phyloP scores from a whole-genome alignment of 306 rosid genomes.

The Senna tora region DNA sequence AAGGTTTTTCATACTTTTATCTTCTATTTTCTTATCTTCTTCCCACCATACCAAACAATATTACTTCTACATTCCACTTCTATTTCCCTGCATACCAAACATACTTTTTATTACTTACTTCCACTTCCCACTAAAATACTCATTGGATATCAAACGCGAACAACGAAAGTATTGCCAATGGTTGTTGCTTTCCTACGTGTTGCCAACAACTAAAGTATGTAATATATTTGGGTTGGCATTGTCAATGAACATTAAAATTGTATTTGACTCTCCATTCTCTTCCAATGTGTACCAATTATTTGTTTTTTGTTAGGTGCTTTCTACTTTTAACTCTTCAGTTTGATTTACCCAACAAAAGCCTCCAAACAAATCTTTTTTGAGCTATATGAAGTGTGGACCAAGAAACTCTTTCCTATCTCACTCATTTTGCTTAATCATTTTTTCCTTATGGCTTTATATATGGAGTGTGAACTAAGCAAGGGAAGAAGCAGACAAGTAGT shows the following conservation, averaged over 20 bases:
- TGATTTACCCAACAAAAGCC: not conserved
- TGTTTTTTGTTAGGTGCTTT: not conserved
- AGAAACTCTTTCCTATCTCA: not conserved
- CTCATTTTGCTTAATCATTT: too few relatives aligned
- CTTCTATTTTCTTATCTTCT: too few relatives aligned
- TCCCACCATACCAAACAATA: too few relatives aligned
- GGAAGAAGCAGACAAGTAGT: not conserved
- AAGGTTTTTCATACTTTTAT: too few relatives aligned
- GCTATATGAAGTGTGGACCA: not conserved
- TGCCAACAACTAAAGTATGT: not conserved
- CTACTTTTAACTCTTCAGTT: not conserved
- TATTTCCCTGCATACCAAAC: too few relatives aligned
- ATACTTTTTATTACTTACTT: too few relatives aligned
- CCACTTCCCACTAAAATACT: too few relatives aligned
- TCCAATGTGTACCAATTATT: not conserved
- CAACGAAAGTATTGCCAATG: too few relatives aligned
- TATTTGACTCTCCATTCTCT: not conserved
- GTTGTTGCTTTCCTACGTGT: not conserved
- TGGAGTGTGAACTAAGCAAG: not conserved
- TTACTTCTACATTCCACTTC: too few relatives aligned
- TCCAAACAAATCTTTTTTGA: not conserved
- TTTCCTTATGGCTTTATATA: too few relatives aligned
- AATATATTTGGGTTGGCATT: not conserved
- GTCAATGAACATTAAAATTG: not conserved
- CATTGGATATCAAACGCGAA: too few relatives aligned